phyloP scores from a whole-genome alignment of 1,139 yeast genomes.

The Nakaseomyces kungkrabaensis region DNA sequence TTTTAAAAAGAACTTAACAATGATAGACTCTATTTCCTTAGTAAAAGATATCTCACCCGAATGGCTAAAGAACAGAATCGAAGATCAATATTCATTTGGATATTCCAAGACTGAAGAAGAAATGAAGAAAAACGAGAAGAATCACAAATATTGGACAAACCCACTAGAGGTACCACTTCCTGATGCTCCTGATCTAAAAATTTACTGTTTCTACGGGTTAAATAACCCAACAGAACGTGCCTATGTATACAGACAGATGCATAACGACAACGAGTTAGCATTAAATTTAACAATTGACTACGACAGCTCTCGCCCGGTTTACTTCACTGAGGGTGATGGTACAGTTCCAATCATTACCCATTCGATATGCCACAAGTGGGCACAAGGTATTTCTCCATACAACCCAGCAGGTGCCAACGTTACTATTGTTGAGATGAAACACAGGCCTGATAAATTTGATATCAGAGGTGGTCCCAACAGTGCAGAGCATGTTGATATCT shows the following conservation, averaged over 20 bases:
- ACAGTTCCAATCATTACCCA: conserved; percentile 84
- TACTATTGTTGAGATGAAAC: conserved; percentile 79
- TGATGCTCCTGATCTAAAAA: conserved; percentile 83
- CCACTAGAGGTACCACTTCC: conserved; percentile 90
- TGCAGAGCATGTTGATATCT: conserved; percentile 93
- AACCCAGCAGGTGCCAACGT: conserved; percentile 73
- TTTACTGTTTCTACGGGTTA: conserved; percentile 87
- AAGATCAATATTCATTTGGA: conserved; percentile 71
- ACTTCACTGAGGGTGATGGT: conserved; percentile 90
- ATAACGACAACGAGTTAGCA: conserved; percentile 33
- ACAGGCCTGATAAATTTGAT: conserved; percentile 89
- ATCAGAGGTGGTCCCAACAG: conserved; percentile 96
- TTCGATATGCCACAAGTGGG: conserved; percentile 77
- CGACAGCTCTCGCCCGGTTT: conserved; percentile 55
- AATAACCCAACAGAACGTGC: conserved; percentile 95
- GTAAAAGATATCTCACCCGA: conserved; percentile 56
- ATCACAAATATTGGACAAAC: conserved; percentile 77
- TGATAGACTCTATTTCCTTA: conserved; percentile 56
- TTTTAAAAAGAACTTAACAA: conserved; percentile 49
- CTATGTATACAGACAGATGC: conserved; percentile 67
- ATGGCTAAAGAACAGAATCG: conserved; percentile 61
- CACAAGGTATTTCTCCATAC: conserved; percentile 54
- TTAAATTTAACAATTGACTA: conserved; percentile 57
- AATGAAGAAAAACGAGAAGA: conserved; percentile 50
- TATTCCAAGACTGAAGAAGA: conserved; percentile 52